Percentiles rank a stretch among this genome's conserved stretches.
These are phyloP conservation scores for Phytopythium cucurbitacearum DNA, from an alignment of 352 stramenopile genomes.

Conservation along the genomic window DNA sequence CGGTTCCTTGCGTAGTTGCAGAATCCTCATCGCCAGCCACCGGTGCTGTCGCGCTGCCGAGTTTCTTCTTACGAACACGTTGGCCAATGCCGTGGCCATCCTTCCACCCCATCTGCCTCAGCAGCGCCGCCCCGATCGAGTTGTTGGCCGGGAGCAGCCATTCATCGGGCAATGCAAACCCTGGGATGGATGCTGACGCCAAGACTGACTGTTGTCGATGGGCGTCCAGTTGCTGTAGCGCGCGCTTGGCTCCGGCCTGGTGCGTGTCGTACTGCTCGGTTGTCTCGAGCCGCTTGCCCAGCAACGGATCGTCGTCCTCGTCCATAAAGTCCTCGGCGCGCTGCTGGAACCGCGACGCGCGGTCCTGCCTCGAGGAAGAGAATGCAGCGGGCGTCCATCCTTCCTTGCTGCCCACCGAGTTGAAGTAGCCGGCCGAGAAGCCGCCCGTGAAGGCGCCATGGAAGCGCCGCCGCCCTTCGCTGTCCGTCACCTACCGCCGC, in stretches of 20 bases:
- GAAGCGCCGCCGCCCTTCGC: slow-evolving; percentile 77
- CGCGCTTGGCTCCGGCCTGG: slow-evolving; percentile 26
- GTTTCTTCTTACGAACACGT: slow-evolving; percentile 46
- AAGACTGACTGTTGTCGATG: not conserved
- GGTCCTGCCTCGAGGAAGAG: slow-evolving; percentile 62
- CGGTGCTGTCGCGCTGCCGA: slow-evolving; percentile 7
- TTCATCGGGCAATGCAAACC: slow-evolving; percentile 62
- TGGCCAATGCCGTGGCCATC: slow-evolving; percentile 86
- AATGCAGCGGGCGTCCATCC: slow-evolving; percentile 87
- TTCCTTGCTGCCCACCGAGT: slow-evolving; percentile 89
- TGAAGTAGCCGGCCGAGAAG: slow-evolving; percentile 93
- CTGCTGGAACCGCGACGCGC: slow-evolving; percentile 36
- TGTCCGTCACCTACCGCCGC: slow-evolving; percentile 53
- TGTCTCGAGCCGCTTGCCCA: slow-evolving; percentile 74
- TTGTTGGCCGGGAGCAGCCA: slow-evolving; percentile 66
- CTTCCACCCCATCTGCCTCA: slow-evolving; percentile 90
- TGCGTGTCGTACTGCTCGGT: slow-evolving; percentile 61
- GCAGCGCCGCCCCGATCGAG: slow-evolving; percentile 78
- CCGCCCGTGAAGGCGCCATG: slow-evolving; percentile 93
- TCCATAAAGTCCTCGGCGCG: slow-evolving; percentile 93
- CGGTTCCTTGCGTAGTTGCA: too few species aligned
- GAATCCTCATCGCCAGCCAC: not conserved
- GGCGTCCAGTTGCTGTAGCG: slow-evolving; percentile 18
- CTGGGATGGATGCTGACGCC: slow-evolving; percentile 14
- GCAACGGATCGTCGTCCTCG: slow-evolving; percentile 89